These are phyloP conservation scores for Neoboletus subvelutipes DNA, from an alignment of 768 basidiomycete genomes.

Conservation along the genomic window DNA sequence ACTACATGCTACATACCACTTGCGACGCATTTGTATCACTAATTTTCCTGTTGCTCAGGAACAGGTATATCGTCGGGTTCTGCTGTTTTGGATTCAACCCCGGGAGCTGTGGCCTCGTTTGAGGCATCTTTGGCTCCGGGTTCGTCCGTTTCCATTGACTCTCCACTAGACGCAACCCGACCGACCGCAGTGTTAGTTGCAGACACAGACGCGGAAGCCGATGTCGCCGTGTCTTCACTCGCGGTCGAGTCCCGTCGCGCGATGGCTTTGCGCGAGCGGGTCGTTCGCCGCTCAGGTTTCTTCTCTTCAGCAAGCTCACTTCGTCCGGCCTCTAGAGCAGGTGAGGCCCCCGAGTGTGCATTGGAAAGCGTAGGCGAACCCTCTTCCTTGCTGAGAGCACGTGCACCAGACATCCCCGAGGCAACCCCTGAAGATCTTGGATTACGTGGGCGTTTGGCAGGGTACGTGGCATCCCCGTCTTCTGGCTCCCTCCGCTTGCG, in stretches of 20 bases:
- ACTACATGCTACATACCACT: background rate
- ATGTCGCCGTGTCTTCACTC: constrained; percentile 46
- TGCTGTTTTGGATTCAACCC: constrained; percentile 7
- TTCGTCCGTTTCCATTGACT: constrained; percentile 16
- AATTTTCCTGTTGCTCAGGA: constrained; percentile 3
- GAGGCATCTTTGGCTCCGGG: background rate
- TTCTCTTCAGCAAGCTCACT: constrained; percentile 19
- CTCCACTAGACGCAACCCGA: constrained; percentile 16
- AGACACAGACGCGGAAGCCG: constrained; percentile 35
- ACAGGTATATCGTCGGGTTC: background rate
- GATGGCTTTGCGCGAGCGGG: constrained; percentile 42
- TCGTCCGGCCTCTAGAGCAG: constrained; percentile 17
- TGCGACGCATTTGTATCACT: background rate
- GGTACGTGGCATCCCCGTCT: constrained; percentile 66
- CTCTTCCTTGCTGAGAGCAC: constrained; percentile 37
- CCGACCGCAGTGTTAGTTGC: constrained; percentile 16
- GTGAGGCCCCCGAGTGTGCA: constrained; percentile 24
- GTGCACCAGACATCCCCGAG: constrained; percentile 14
- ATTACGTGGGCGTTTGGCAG: constrained; percentile 63
- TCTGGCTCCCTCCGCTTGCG: constrained; percentile 60
- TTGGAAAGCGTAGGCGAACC: constrained; percentile 41
- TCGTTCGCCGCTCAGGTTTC: constrained; percentile 44
- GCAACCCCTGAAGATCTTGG: constrained; percentile 40
- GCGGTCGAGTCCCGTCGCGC: constrained; percentile 51
- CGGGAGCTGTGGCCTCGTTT: constrained; percentile 3